Percentiles rank a stretch among this genome's conserved stretches.
These are phyloP conservation scores for Ogataea thermomethanolica DNA, from an alignment of 805 yeast genomes.

Conservation along the genomic window DNA sequence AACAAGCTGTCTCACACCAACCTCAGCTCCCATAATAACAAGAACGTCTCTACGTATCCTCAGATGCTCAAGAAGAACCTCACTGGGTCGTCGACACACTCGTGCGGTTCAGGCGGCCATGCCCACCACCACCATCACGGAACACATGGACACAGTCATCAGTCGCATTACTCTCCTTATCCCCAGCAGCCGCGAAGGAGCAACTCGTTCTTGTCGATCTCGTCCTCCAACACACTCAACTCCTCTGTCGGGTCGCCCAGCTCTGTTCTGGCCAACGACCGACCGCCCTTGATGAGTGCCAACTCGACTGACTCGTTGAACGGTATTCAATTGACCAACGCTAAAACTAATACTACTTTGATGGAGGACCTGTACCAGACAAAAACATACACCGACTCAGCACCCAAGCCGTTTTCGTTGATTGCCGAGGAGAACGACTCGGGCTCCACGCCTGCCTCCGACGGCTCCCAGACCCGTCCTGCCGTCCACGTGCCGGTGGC, in stretches of 20 bases:
- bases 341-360: conserved; percentile 33
- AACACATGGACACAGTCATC: conserved; percentile 24
- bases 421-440: conserved; percentile 5
- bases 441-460: conserved; percentile 7
- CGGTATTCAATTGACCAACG: conserved; percentile 27
- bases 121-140: conserved; percentile 21
- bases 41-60: conserved; percentile 8
- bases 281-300: conserved; percentile 26
- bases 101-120: conserved; percentile 18
- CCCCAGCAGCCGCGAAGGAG: conserved; percentile 20
- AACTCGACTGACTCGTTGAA: conserved; percentile 24
- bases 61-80: conserved; percentile 20
- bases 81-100: conserved; percentile 31
- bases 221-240: conserved; percentile 22
- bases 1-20: conserved; percentile 23
- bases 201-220: conserved; percentile 25
- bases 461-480: conserved; percentile 2
- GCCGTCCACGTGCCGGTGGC: neutral
- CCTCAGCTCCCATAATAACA: conserved; percentile 21
- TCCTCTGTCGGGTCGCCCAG: conserved; percentile 27
- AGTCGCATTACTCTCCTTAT: conserved; percentile 27
- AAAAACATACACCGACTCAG: conserved; percentile 28
- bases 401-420: neutral
- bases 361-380: conserved; percentile 34
- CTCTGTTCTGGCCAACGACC: conserved; percentile 19